Evolutionary conservation across 2,329 filamentous ascomycete genomes (phyloP), one percentile per base, ranked within the genome.

Genomic region (Penicillium carneum): DNA sequence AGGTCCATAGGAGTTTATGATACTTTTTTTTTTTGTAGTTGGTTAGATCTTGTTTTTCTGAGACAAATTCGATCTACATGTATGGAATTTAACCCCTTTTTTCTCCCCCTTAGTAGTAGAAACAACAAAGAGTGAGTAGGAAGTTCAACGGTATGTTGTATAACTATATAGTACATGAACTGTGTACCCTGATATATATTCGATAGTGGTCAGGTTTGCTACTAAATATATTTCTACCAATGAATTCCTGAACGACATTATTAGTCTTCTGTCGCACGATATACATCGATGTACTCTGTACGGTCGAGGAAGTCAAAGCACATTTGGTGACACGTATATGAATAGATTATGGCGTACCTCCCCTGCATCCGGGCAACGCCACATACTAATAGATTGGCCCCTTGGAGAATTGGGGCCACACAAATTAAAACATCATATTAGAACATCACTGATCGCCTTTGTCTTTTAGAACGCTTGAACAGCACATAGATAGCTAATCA

Each of bases 291-390:
- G 16, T 26, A 26, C 23, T 23, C 20, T 2, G 20, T 23, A 23
- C 20, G 20, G 20, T 20, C 20, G 20, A 20, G 23, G 23, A 26
- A 34, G 31, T 39, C 33, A 8, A 34, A 48, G 31, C 31, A 20
- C 20, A 41, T 33, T 23, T 43, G 29, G 38, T 43, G 38, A 34
- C 29, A 46, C 29, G 51, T 54, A 52, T 42, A n/a, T 42, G 26
- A 16, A 52, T 42, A 33, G 12, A 46, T 46, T 18, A 49, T 16
- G 8, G n/a, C 6, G 29, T 14, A 16, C 23, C 10, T 42, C 38
- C 39, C 41, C 51, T 54, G 20, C 41, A 36, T 16, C 20, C n/a
- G 20, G 39, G 14, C 29, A 46, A 46, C 41, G 41, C 51, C 41
- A 54, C 51, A 46, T 49, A 49, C 26, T n/a, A 18, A 18, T n/a